Evolutionary conservation across 2,329 filamentous ascomycete genomes (phyloP).

Genomic region (Aspergillus thermomutatus): DNA sequence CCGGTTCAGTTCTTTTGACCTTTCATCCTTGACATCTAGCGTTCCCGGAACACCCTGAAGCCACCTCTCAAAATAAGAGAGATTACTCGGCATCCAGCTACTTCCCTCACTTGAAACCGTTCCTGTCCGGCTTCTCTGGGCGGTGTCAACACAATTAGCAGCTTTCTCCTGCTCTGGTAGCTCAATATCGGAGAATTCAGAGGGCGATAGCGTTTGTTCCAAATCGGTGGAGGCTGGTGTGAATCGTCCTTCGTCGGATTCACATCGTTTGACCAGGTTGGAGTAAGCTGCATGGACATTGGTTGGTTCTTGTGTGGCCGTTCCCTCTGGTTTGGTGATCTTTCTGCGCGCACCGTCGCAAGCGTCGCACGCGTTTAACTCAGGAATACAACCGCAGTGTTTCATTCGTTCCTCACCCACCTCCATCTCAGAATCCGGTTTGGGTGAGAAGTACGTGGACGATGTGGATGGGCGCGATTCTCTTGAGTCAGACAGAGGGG

Average conservation of each 20-base stretch:
- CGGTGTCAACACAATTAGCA: conserved; percentile 20
- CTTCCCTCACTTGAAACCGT: conserved; percentile 36
- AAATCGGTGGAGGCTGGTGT: conserved; percentile 8
- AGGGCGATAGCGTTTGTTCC: conserved; percentile 10
- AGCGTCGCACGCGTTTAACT: conserved; percentile 9
- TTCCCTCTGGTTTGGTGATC: conserved; percentile 11
- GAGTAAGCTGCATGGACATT: conserved; percentile 35
- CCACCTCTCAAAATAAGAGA: conserved; percentile 38
- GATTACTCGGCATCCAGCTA: conserved; percentile 34
- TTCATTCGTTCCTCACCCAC: conserved; percentile 8
- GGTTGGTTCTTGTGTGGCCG: conserved; percentile 17
- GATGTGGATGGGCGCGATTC: conserved; percentile 24
- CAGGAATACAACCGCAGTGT: conserved; percentile 6
- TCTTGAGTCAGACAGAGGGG: conserved; percentile 34
- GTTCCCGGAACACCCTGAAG: conserved; percentile 36
- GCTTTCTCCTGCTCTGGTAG: conserved; percentile 9
- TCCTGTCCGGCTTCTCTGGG: conserved; percentile 29
- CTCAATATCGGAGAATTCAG: conserved; percentile 11
- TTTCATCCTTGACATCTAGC: conserved; percentile 20
- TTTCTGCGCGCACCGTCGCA: conserved; percentile 3
- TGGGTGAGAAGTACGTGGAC: conserved; percentile 26
- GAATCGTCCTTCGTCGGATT: conserved; percentile 12
- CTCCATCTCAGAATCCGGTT: conserved; percentile 17
- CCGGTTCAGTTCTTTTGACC: conserved; percentile 27
- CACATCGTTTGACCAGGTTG: conserved; percentile 27